phyloP scores from a whole-genome alignment of 2,329 filamentous ascomycete genomes.

The Stagonosporopsis cucurbitacearum region DNA sequence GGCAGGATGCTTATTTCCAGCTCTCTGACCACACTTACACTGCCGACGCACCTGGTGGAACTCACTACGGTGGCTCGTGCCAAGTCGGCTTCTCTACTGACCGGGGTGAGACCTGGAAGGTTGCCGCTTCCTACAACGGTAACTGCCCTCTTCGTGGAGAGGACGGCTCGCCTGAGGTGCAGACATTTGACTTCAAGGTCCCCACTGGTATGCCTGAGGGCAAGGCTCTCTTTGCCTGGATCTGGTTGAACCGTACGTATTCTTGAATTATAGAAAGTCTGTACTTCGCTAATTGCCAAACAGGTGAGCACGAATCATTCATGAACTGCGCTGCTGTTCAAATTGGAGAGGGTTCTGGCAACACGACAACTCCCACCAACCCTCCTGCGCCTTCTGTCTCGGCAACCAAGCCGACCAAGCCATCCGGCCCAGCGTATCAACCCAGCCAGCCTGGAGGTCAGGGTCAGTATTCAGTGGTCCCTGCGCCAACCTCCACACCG shows the following conservation, averaged over 20 bases:
- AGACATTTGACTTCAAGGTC: slow-evolving; percentile 55
- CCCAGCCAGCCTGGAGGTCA: slow-evolving; percentile 13
- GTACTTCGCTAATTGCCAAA: not conserved
- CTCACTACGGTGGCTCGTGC: slow-evolving; percentile 57
- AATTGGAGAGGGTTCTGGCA: slow-evolving; percentile 42
- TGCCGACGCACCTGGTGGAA: slow-evolving; percentile 41
- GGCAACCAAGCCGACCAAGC: slow-evolving; percentile 21
- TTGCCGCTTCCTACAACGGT: slow-evolving; percentile 55
- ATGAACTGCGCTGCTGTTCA: slow-evolving; percentile 56
- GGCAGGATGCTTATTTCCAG: slow-evolving; percentile 51
- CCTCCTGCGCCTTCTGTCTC: slow-evolving; percentile 20
- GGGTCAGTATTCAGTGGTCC: slow-evolving; percentile 5
- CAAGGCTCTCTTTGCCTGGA: slow-evolving; percentile 55
- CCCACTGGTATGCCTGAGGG: slow-evolving; percentile 53
- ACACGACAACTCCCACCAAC: slow-evolving; percentile 22
- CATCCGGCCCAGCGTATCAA: slow-evolving; percentile 20
- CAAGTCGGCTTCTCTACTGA: slow-evolving; percentile 56
- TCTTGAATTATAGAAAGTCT: not conserved
- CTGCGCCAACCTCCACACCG: slow-evolving; percentile 9
- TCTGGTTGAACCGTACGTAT: slow-evolving; percentile 54
- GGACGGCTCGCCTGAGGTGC: slow-evolving; percentile 48
- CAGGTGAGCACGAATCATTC: slow-evolving; percentile 52
- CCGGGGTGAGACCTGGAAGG: slow-evolving; percentile 53
- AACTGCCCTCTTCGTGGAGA: slow-evolving; percentile 54
- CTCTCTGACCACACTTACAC: slow-evolving; percentile 44